Percentiles rank a stretch among this genome's conserved stretches.
Evolutionary conservation across 768 basidiomycete species (phyloP).

Genomic region (Pilatotrama ljubarskyi): DNA sequence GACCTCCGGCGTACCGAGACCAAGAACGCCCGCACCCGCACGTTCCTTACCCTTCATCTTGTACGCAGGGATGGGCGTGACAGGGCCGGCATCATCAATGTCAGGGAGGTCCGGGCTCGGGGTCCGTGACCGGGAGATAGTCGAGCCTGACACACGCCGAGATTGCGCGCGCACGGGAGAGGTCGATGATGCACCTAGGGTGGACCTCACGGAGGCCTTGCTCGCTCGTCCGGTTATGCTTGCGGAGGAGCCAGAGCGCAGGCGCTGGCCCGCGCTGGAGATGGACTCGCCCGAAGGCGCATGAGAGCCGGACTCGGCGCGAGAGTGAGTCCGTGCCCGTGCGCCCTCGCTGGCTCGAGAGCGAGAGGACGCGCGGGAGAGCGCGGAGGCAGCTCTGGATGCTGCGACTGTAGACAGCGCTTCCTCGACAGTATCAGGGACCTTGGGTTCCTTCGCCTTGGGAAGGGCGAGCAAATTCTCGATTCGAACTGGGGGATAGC

Average conservation of each 20-base stretch:
- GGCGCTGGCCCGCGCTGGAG: conserved; percentile 5
- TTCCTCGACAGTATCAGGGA: background rate
- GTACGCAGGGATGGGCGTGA: conserved; percentile 34
- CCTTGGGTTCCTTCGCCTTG: conserved; percentile 12
- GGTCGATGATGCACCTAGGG: background rate
- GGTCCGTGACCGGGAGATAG: conserved; percentile 20
- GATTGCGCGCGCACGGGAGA: conserved; percentile 6
- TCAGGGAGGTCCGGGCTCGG: conserved; percentile 27
- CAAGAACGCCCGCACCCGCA: conserved; percentile 34
- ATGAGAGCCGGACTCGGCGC: background rate
- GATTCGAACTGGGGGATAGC: conserved; percentile 9
- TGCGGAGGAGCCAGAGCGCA: conserved; percentile 17
- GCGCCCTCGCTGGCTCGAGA: background rate
- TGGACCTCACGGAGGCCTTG: conserved; percentile 15
- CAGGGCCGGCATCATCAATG: conserved; percentile 23
- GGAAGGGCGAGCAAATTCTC: conserved; percentile 21
- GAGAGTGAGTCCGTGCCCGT: background rate
- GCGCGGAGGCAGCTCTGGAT: background rate
- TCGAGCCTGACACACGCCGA: conserved; percentile 12
- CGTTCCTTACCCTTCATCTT: conserved; percentile 26
- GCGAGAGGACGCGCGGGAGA: conserved; percentile 17
- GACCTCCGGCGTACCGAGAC: conserved; percentile 55
- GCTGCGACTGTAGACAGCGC: background rate
- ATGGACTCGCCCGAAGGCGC: conserved; percentile 9
- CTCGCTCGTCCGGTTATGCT: conserved; percentile 9